Evolutionary conservation across 1,284 basidiomycete genomes (phyloP).

Genomic region (Sphaerobolus stellatus): DNA sequence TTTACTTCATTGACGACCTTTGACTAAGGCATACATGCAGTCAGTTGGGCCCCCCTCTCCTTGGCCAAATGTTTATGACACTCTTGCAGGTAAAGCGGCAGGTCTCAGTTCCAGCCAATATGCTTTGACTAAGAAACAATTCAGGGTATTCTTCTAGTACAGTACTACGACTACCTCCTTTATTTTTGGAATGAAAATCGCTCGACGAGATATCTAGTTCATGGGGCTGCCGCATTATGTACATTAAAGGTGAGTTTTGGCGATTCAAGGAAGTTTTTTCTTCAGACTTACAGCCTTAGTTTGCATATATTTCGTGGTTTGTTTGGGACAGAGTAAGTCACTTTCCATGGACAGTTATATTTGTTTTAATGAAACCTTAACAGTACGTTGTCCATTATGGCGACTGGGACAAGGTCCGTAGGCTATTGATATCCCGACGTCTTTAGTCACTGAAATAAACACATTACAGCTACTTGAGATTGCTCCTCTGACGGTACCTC

Average conservation of each 20-base stretch:
- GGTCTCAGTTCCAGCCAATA: background rate
- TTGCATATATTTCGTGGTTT: conserved; percentile 1
- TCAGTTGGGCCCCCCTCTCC: conserved; percentile 3
- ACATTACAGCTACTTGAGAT: background rate
- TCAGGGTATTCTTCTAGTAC: conserved; percentile 7
- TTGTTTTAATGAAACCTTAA: background rate
- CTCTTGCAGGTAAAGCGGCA: conserved; percentile 4
- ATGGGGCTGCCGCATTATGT: background rate
- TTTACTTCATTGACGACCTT: background rate
- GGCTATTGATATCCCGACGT: too few relatives aligned
- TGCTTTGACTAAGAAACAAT: background rate
- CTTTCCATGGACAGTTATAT: background rate
- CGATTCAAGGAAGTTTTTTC: too few relatives aligned
- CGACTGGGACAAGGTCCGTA: conserved; percentile 6
- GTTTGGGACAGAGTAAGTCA: conserved; percentile 5
- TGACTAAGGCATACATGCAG: background rate
- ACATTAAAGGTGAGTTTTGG: background rate
- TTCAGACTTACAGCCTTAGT: background rate
- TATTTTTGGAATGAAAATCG: conserved; percentile 3
- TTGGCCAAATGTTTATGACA: background rate
- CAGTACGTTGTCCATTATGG: conserved; percentile 4
- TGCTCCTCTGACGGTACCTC: background rate
- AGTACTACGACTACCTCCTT: conserved; percentile 4
- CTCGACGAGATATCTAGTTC: conserved; percentile 7
- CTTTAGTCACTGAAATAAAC: background rate